Evolutionary conservation across 2,329 filamentous ascomycete genomes (phyloP).

Genomic region (Cercospora zeina): DNA sequence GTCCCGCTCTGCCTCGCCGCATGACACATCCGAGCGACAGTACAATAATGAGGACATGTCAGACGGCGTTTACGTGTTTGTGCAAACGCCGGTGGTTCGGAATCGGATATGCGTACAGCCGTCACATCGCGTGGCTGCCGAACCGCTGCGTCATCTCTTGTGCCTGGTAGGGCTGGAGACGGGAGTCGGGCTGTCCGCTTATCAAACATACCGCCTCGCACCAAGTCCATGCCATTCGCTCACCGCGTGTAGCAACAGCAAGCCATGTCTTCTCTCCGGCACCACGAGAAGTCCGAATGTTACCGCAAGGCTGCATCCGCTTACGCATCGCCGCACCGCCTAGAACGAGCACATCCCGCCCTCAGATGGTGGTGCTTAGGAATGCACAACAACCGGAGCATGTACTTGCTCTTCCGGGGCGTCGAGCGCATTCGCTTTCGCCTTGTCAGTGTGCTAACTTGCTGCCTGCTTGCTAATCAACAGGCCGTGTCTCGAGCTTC

Average conservation of each 20-base stretch:
- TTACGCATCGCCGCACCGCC: no score
- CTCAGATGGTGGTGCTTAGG: not conserved
- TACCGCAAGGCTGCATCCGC: not conserved
- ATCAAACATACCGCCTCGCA: not conserved
- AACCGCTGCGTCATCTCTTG: not conserved
- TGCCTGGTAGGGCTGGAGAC: slow-evolving; percentile 1
- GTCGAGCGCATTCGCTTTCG: not conserved
- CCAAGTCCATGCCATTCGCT: not conserved
- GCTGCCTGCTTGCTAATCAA: slow-evolving; percentile 1
- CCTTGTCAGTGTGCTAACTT: not conserved
- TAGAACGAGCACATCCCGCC: not conserved
- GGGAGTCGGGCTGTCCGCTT: not conserved
- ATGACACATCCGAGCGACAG: not conserved
- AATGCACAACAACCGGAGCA: not conserved
- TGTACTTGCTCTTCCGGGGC: not conserved
- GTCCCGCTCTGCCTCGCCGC: not conserved
- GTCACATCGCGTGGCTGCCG: not conserved
- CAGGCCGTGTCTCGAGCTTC: not conserved
- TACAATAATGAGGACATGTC: no score
- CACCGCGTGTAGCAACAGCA: not conserved
- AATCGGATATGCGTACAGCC: not conserved
- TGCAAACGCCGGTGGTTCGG: not conserved
- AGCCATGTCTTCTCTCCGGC: not conserved
- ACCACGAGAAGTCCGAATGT: not conserved
- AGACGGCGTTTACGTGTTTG: not conserved